phyloP scores from a whole-genome alignment of 768 basidiomycete genomes.

The Naganishia antarctica region DNA sequence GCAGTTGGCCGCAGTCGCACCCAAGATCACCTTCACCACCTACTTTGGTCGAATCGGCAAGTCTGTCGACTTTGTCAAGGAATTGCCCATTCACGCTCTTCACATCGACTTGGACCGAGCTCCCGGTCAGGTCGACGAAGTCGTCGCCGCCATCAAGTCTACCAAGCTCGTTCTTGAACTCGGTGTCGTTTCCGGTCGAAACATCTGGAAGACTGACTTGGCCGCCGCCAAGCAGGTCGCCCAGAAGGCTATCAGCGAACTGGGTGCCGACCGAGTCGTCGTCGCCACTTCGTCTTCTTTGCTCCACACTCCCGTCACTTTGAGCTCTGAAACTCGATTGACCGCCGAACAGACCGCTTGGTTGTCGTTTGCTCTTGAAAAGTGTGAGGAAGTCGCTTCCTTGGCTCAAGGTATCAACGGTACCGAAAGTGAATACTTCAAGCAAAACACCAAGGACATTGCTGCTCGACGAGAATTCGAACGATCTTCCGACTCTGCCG shows the following conservation, averaged over 20 bases:
- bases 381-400: slow-evolving; percentile 80
- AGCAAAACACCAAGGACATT: slow-evolving; percentile 85
- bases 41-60: slow-evolving; percentile 95
- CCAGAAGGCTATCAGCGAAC: slow-evolving; percentile 74
- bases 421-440: slow-evolving; percentile 73
- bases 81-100: slow-evolving; percentile 86
- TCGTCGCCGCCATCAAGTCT: slow-evolving; percentile 74
- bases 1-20: slow-evolving; percentile 72
- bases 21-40: slow-evolving; percentile 88
- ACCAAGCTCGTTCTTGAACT: slow-evolving; percentile 79
- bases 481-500: slow-evolving; percentile 81
- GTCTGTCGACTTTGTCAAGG: slow-evolving; percentile 79
- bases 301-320: slow-evolving; percentile 94
- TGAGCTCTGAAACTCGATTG: slow-evolving; percentile 85
- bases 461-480: slow-evolving; percentile 92
- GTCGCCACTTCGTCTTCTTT: slow-evolving; percentile 95
- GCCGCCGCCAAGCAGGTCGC: slow-evolving; percentile 71
- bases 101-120: slow-evolving; percentile 97
- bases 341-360: slow-evolving; percentile 86
- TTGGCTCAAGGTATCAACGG: slow-evolving; percentile 81
- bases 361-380: slow-evolving; percentile 98
- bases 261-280: slow-evolving; percentile 78
- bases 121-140: slow-evolving; percentile 76
- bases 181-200: slow-evolving; percentile 94
- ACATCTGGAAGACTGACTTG: slow-evolving; percentile 99